These are phyloP conservation scores for Leishmania braziliensis DNA, from an alignment of 208 protist species.

Conservation along the genomic window DNA sequence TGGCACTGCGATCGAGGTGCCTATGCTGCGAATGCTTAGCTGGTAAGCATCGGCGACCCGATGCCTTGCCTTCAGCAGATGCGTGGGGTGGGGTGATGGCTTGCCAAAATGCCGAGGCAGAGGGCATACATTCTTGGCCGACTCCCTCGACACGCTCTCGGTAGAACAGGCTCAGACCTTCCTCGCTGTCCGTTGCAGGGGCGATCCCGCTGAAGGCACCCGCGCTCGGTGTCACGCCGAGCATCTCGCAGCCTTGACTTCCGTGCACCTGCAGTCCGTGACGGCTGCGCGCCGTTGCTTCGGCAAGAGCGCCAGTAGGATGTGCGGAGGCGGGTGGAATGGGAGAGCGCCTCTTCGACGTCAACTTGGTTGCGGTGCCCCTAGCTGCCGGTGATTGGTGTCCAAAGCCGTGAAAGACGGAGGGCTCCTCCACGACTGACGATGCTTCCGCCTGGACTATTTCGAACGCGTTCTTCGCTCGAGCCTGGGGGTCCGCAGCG, in stretches of 20 bases:
- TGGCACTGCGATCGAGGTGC: neutral
- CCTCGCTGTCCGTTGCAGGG: neutral
- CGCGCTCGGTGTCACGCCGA: neutral
- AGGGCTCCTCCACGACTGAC: conserved; percentile 15
- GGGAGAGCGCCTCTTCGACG: neutral
- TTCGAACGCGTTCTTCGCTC: conserved; percentile 27
- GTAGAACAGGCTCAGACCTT: conserved; percentile 14
- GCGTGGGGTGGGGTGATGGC: neutral
- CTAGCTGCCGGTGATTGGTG: neutral
- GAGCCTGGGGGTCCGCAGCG: conserved; percentile 4
- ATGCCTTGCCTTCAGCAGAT: neutral
- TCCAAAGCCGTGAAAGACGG: conserved; percentile 10
- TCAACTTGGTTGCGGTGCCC: neutral
- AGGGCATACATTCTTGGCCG: neutral
- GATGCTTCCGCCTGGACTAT: conserved; percentile 19
- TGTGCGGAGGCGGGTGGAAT: neutral
- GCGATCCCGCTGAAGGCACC: conserved; percentile 4
- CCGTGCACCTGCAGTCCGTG: neutral
- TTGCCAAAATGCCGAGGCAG: neutral
- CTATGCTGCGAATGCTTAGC: neutral
- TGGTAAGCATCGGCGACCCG: too few relatives aligned
- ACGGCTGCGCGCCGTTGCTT: neutral
- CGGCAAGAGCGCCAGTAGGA: neutral
- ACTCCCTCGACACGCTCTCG: neutral
- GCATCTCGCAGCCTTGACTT: neutral